Evolutionary conservation across 805 yeast genomes (phyloP), one percentile per base, ranked within the genome.

Genomic region (Huiozyma naganishii): DNA sequence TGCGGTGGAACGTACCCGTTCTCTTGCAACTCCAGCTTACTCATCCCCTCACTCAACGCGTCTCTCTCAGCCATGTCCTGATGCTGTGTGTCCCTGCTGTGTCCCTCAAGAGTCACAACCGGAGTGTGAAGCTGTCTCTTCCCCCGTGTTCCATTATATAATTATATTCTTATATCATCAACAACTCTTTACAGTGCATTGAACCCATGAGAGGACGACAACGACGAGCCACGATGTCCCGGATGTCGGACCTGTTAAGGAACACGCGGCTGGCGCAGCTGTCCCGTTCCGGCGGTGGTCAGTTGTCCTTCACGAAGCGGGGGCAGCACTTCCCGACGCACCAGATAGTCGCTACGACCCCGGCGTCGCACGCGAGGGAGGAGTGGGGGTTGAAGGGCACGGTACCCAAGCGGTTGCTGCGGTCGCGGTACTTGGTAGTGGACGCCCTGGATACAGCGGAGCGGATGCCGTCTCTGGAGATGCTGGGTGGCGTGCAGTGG

Each of bases 341-440:
- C 55, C 94, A 84, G 59, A 70, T 82, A 36, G 71, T 85, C 35
- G 80, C 74, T 60, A 79, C 92, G 0, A 78, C 83, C 41, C 75
- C 79, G 40, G 70, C 83, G 6, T 72, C 82, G 40, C 73, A 80
- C 38, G 59, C 70, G 10, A 56, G 85, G 63, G 79, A 82, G 48
- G 84, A 83, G 61, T 85, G 75, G 71, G 95, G 95, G 54, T 63
- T 85, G 47, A 85, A 85, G 57, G 68, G 79, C 38, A 68, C 83
- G 17, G 65, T 85, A 39, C 95, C 95, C 3, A 67, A 68, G 34
- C 78, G 75, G 52, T 59, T 75, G 39, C 29, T 13, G 6, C 77
- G 77, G 36, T 67, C 76, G 12, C 72, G 80, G 36, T 77, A 76
- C 57, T 68, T 85, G 37, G 77, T 79, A 7, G 70, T 71, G 51